phyloP scores from a whole-genome alignment of 2,329 filamentous ascomycete genomes.

The Hypoxylon sp. region DNA sequence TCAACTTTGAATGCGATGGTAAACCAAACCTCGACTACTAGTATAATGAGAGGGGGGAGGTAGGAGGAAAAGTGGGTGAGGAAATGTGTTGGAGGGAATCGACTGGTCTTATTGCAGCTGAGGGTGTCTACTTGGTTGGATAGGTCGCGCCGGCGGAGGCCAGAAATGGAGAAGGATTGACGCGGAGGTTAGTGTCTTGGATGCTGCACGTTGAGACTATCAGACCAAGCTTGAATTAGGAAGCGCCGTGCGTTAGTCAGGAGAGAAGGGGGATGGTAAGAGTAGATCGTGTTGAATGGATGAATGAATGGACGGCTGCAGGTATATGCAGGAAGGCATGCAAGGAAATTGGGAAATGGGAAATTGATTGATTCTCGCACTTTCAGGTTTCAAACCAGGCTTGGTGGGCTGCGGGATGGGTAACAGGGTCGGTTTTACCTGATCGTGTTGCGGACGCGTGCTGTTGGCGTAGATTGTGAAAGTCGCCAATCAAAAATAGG shows the following conservation, averaged over 20 bases:
- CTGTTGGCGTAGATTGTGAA: slow-evolving; percentile 49
- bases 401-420: slow-evolving; percentile 28
- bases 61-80: slow-evolving; percentile 54
- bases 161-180: slow-evolving; percentile 46
- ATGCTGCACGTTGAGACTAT: slow-evolving; percentile 51
- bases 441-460: slow-evolving; percentile 54
- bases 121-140: slow-evolving; percentile 29
- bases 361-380: slow-evolving; percentile 44
- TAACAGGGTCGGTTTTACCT: slow-evolving; percentile 19
- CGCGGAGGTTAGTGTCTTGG: slow-evolving; percentile 48
- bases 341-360: slow-evolving; percentile 35
- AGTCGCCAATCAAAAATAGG: slow-evolving; percentile 31
- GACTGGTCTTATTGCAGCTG: slow-evolving; percentile 55
- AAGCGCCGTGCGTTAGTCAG: slow-evolving; percentile 49
- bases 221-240: slow-evolving; percentile 46
- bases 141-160: slow-evolving; percentile 52
- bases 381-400: slow-evolving; percentile 49
- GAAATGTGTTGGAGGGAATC: slow-evolving; percentile 50
- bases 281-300: slow-evolving; percentile 32
- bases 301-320: slow-evolving; percentile 36
- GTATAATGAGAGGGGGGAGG: slow-evolving; percentile 42
- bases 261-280: slow-evolving; percentile 30
- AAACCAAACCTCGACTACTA: slow-evolving; percentile 30
- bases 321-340: slow-evolving; percentile 37
- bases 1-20: slow-evolving; percentile 28